Base-by-base conservation (phyloP, 2,329 filamentous ascomycete species). In the Hymenotorrendiella dingleyae region DNA sequence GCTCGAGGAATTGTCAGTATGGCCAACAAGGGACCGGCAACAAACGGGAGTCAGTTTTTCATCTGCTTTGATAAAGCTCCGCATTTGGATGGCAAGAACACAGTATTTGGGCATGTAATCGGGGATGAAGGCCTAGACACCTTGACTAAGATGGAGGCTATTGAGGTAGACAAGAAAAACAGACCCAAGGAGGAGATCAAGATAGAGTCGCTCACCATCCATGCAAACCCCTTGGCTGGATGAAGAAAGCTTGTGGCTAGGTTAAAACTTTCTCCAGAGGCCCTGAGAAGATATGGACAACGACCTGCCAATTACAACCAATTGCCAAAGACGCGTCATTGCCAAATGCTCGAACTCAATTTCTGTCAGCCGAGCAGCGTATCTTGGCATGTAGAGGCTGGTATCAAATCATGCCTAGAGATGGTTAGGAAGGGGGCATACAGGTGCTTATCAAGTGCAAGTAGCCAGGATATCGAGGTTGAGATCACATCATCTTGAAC, bases 71-170 rank as follows among this genome's bases (percentile, higher is more conserved):
- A 84, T 46, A 80, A 84, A 52, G 84, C 86, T 20, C 77, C 84
- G 27, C 87, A 93, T 66, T 69, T 94, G 30, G 87, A 93, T 62
- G 86, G 86, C 4, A 76, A 87, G 61, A 93, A 93, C 60, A 90
- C 86, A 0, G 82, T 91, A 2, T 91, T 94, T 65, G 86, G 86
- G 9, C 81, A 82, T 62, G 70, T 91, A 24, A 70, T 83, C 43
- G 80, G 76, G 27, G 80, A 83, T 54, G 78, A 80, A 33, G 73
- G 76, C 43, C 56, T 80, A 36, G 76, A 70, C 26, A 85, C 83
- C 4, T 64, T 93, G 54, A 77, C 80, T 42, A 80, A 77, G 62
- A 73, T 93, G 57, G 86, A 93, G 68, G 73, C 67, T 17, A 64
- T 86, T 16, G 76, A 80, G 49, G 78, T 90, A 36, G 87, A 93